phyloP scores from a whole-genome alignment of 352 stramenopile species.

The Globisporangium paroecandrum region DNA sequence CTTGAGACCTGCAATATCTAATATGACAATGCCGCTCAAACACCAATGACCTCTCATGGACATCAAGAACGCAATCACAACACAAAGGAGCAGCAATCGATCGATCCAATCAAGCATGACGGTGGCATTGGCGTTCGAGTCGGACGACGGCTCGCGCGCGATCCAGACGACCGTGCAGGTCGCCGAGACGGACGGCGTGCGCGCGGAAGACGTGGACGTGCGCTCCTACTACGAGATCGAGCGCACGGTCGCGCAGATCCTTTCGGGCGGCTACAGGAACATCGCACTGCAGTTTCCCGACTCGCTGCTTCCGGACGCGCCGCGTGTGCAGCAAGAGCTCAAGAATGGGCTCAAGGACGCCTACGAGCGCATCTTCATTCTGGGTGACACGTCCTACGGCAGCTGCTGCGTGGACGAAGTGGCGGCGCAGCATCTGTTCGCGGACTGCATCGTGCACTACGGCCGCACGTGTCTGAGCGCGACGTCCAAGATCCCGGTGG shows the following conservation, averaged over 20 bases:
- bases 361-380: slow-evolving; percentile 86
- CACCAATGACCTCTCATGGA: not conserved
- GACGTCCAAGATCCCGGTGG: slow-evolving; percentile 80
- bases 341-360: slow-evolving; percentile 36
- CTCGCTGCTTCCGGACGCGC: slow-evolving; percentile 87
- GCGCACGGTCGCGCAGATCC: slow-evolving; percentile 62
- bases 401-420: slow-evolving; percentile 96
- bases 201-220: slow-evolving; percentile 34
- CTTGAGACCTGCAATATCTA: not conserved
- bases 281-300: slow-evolving; percentile 96
- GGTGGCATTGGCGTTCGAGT: slow-evolving; percentile 74
- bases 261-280: slow-evolving; percentile 48
- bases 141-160: slow-evolving; percentile 73
- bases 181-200: slow-evolving; percentile 51
- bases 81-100: slow-evolving; percentile 1
- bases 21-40: slow-evolving; percentile 1
- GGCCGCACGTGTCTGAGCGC: slow-evolving; percentile 91
- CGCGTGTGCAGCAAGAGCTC: slow-evolving; percentile 80
- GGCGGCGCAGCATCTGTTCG: slow-evolving; percentile 90
- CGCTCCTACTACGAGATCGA: slow-evolving; percentile 61
- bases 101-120: slow-evolving; percentile 34
- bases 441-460: slow-evolving; percentile 94
- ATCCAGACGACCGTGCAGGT: slow-evolving; percentile 67
- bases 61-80: not conserved
- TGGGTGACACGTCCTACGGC: slow-evolving; percentile 95